Evolutionary conservation across 345 rosid genomes (phyloP).

Genomic region (Populus ilicifolia): DNA sequence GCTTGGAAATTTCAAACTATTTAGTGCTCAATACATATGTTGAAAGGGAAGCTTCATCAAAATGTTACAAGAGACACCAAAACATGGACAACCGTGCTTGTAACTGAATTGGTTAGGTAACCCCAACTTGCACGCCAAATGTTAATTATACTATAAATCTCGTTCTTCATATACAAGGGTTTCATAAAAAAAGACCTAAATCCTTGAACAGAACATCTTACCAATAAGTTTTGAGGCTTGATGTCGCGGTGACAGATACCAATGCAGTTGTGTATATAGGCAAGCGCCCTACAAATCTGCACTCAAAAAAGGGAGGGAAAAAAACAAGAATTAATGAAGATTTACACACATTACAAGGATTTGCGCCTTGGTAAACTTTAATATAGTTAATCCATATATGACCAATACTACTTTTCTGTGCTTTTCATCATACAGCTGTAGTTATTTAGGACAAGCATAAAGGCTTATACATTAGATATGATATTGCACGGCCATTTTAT

Average conservation of each 20-base stretch:
- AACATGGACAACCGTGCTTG: neutral
- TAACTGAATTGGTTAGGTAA: neutral
- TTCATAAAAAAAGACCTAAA: neutral
- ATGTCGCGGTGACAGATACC: slow-evolving; percentile 98
- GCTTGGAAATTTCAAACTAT: neutral
- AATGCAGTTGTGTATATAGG: slow-evolving; percentile 74
- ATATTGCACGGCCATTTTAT: neutral
- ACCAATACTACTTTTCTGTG: no score
- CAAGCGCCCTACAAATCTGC: slow-evolving; percentile 97
- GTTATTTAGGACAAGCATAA: neutral
- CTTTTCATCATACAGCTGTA: neutral
- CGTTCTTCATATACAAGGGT: neutral
- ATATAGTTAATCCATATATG: neutral
- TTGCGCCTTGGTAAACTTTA: neutral
- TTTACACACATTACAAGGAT: neutral
- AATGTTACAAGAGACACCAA: slow-evolving; percentile 5
- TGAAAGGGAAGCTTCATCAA: neutral
- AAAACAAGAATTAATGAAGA: neutral
- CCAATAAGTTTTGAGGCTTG: slow-evolving; percentile 91
- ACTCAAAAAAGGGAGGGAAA: slow-evolving; percentile 20
- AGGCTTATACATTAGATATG: neutral
- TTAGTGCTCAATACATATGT: neutral
- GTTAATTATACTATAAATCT: neutral
- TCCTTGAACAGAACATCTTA: slow-evolving; percentile 28
- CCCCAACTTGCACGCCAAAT: neutral